Conservation (phyloP, 1,284 basidiomycete species). For the Agaricales sp. region DNA sequence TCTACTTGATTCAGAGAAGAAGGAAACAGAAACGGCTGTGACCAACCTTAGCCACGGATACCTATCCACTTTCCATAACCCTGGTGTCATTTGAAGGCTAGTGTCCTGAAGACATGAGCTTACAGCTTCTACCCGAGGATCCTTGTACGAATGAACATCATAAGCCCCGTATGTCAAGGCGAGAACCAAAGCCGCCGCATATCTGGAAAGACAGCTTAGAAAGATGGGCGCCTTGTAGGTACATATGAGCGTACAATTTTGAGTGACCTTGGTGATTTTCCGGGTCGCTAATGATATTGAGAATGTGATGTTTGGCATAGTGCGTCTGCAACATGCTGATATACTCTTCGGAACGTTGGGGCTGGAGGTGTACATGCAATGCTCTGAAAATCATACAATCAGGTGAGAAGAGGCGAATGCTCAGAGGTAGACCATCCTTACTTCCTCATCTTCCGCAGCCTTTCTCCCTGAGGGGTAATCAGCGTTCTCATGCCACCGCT, state of each 20-base stretch:
- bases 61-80: slow-evolving; percentile 46
- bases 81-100: slow-evolving; percentile 39
- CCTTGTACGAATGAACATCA: slow-evolving; percentile 36
- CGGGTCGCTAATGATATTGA: slow-evolving; percentile 27
- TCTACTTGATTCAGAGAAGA: slow-evolving; percentile 19
- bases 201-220: slow-evolving; percentile 25
- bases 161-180: slow-evolving; percentile 55
- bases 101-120: slow-evolving; percentile 37
- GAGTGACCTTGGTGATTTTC: slow-evolving; percentile 22
- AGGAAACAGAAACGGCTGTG: neutral
- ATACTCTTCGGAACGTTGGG: slow-evolving; percentile 20
- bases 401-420: too few species aligned
- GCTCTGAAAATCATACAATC: slow-evolving; percentile 14
- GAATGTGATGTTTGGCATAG: slow-evolving; percentile 23
- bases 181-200: slow-evolving; percentile 53
- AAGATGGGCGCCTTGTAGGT: neutral
- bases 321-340: slow-evolving; percentile 21
- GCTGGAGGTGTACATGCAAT: slow-evolving; percentile 28
- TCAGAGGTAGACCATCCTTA: too few species aligned
- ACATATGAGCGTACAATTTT: slow-evolving; percentile 14
- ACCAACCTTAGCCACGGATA: slow-evolving; percentile 42
- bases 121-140: slow-evolving; percentile 46
- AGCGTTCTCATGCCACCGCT: slow-evolving; percentile 15
- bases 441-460: slow-evolving; percentile 17
- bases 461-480: slow-evolving; percentile 15